phyloP scores from a whole-genome alignment of 2,329 filamentous ascomycete species.

The Cladophialophora yegresii region DNA sequence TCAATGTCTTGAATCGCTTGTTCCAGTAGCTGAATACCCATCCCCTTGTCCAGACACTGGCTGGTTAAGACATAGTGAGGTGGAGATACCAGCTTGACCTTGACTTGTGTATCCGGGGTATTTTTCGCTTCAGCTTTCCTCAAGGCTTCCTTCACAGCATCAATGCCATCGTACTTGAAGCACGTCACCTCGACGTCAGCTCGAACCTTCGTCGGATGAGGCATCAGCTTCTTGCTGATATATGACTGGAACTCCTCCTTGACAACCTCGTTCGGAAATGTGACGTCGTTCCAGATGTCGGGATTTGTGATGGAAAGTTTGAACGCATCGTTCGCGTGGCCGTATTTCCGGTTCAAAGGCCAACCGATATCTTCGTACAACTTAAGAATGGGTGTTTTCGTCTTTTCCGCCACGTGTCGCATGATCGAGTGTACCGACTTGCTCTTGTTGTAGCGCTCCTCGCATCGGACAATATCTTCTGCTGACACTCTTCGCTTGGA shows the following conservation, averaged over 20 bases:
- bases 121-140: conserved; percentile 89
- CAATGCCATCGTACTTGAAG: conserved; percentile 96
- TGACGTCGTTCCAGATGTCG: conserved; percentile 91
- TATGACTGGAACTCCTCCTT: conserved; percentile 90
- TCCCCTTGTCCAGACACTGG: conserved; percentile 89
- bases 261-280: conserved; percentile 81
- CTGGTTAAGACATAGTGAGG: conserved; percentile 95
- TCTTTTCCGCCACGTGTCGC: conserved; percentile 98
- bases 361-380: conserved; percentile 94
- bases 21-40: conserved; percentile 81
- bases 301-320: conserved; percentile 99
- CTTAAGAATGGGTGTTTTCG: conserved; percentile 85
- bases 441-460: conserved; percentile 99
- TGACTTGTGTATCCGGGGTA: conserved; percentile 89
- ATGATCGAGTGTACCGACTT: conserved; percentile 99
- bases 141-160: conserved; percentile 92
- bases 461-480: conserved; percentile 97
- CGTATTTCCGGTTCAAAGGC: conserved; percentile 97
- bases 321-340: conserved; percentile 95
- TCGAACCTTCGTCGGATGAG: conserved; percentile 97
- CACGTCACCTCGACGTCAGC: conserved; percentile 96
- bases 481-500: conserved; percentile 97
- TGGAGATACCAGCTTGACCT: conserved; percentile 97
- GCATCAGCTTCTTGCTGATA: conserved; percentile 94
- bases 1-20: conserved; percentile 87